Base-by-base conservation (phyloP, 768 basidiomycete genomes). In the Mycena sanguinolenta region DNA sequence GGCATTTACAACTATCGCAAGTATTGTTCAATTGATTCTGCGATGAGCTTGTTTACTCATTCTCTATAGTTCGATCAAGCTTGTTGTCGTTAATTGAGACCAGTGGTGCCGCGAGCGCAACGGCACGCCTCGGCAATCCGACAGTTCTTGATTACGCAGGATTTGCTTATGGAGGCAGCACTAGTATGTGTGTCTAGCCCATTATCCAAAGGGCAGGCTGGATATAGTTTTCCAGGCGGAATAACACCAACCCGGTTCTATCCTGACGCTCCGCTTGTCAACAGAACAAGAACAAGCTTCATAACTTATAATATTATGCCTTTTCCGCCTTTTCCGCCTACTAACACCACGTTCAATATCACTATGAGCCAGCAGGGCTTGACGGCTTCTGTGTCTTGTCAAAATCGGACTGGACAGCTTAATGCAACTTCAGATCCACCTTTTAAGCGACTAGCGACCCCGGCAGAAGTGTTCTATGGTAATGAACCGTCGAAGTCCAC, bases 1-100 rank as follows among this genome's bases (percentile, higher is more conserved):
- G n/a, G n/a, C n/a, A n/a, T 63, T 8, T 25, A 25, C 32, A 16
- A 34, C 34, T 70, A 52, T 39, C 36, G 69, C 65, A 53, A 46
- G 44, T 39, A n/a, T 19, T 46, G 44, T 5, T 16, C 44, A 46
- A 5, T 34, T 34, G 10, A 34, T 34, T 34, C 10, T 4, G n/a
- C n/a, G n/a, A n/a, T n/a, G n/a, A 4, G 32, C 32, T 34, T 34
- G n/a, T n/a, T n/a, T n/a, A n/a, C n/a, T n/a, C n/a, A n/a, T 46
- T n/a, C 44, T 46, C 3, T 16, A 46, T 21, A 46, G 17, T 46
- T 16, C 21, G 32, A 5, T 46, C 44, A 46, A 4, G 21, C 17
- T 46, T 46, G 13, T 16, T 46, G 44, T 21, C 21, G 16, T 19
- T 16, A 46, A 17, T 46, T 16, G 44, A 46, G 21, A 14, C 25